phyloP scores from a whole-genome alignment of 768 basidiomycete genomes.

The Pilatotrama ljubarskyi region DNA sequence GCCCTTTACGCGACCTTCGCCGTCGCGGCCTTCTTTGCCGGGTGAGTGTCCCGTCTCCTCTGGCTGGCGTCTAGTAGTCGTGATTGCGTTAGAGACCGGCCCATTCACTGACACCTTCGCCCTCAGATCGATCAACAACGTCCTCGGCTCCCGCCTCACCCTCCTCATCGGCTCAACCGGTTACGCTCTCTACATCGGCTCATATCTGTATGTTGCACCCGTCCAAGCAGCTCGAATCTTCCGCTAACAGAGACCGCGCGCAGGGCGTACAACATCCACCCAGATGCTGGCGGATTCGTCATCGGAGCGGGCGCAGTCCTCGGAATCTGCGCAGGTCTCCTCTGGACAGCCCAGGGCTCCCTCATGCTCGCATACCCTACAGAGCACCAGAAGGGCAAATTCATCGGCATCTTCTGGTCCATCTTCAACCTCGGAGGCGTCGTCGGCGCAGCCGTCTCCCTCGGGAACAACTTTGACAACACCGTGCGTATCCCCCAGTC shows the following conservation, averaged over 20 bases:
- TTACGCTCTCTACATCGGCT: slow-evolving; percentile 75
- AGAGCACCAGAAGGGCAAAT: slow-evolving; percentile 73
- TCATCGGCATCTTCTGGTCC: slow-evolving; percentile 80
- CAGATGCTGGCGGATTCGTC: slow-evolving; percentile 59
- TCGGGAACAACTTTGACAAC: slow-evolving; percentile 70
- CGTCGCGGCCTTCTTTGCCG: slow-evolving; percentile 64
- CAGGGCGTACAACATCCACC: slow-evolving; percentile 73
- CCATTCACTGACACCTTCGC: background rate
- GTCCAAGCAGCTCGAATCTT: background rate
- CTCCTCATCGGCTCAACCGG: slow-evolving; percentile 74
- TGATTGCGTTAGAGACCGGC: background rate
- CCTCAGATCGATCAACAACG: slow-evolving; percentile 73
- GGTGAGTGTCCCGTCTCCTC: slow-evolving; percentile 42
- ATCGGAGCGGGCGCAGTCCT: slow-evolving; percentile 72
- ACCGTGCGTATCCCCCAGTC: slow-evolving; percentile 37
- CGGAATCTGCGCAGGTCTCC: slow-evolving; percentile 67
- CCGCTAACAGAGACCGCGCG: background rate
- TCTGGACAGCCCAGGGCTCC: slow-evolving; percentile 87
- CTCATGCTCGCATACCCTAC: slow-evolving; percentile 85
- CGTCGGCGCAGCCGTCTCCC: slow-evolving; percentile 72
- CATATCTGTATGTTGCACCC: slow-evolving; percentile 57
- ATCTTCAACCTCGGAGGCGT: slow-evolving; percentile 85
- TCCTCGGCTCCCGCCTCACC: slow-evolving; percentile 73
- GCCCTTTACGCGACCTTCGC: slow-evolving; percentile 70
- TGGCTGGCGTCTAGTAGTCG: background rate